Evolutionary conservation across 345 rosid species (phyloP).

Genomic region (Hibiscus mutabilis): DNA sequence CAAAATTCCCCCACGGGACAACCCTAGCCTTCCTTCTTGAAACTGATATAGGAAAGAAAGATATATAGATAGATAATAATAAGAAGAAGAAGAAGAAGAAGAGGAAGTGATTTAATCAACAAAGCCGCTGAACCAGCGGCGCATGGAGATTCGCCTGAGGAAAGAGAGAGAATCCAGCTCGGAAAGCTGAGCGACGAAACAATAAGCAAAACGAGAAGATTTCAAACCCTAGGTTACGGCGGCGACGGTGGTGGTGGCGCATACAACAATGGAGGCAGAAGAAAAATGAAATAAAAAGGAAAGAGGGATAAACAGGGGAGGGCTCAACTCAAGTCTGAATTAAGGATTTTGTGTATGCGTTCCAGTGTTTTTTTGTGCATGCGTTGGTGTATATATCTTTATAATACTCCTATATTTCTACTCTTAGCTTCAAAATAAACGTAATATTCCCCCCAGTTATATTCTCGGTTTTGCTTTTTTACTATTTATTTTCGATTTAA

Average conservation of each 20-base stretch:
- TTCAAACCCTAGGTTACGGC: conserved; percentile 12
- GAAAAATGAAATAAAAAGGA: not conserved
- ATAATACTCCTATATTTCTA: no score
- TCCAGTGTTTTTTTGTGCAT: no score
- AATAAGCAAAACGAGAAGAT: not conserved
- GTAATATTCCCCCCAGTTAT: no score
- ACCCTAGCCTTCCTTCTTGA: conserved; percentile 26
- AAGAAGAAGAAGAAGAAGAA: not conserved
- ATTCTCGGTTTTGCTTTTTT: no score
- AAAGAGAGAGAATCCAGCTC: conserved; percentile 82
- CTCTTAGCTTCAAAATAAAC: no score
- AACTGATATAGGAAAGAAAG: conserved; percentile 13
- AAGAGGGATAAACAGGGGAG: not conserved
- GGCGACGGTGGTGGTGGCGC: conserved; percentile 23
- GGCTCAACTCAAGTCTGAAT: not conserved
- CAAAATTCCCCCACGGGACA: not conserved
- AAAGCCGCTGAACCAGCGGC: conserved; percentile 96
- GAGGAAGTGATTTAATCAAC: conserved; percentile 46
- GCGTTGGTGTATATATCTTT: no score
- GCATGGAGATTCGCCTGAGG: conserved; percentile 51
- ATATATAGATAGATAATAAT: no score
- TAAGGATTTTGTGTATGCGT: not conserved
- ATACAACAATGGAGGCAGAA: conserved; percentile 39
- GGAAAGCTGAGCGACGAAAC: conserved; percentile 17
- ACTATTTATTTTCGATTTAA: no score